Percentiles rank a stretch among this genome's conserved stretches.
These are phyloP conservation scores for Xylaria sp. DNA, from an alignment of 2,329 filamentous ascomycete genomes.

Conservation along the genomic window DNA sequence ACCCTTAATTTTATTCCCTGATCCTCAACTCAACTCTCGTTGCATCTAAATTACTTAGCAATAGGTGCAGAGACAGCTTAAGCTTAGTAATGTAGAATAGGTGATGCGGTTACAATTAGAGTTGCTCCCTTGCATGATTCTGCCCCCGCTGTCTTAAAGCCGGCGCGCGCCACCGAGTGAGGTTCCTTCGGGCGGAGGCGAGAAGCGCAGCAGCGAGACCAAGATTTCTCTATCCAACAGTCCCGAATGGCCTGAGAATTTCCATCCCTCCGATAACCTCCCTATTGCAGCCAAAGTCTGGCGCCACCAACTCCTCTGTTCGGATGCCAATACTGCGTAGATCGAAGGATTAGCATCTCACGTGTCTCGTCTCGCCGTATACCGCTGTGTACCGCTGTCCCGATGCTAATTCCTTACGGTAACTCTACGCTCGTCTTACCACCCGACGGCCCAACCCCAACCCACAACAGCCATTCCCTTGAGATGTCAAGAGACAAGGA, in stretches of 20 bases:
- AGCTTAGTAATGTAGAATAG: neutral
- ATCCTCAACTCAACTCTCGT: neutral
- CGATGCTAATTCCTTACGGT: too few relatives aligned
- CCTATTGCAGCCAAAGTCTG: neutral
- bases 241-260: neutral
- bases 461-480: neutral
- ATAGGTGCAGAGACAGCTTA: neutral
- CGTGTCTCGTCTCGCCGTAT: neutral
- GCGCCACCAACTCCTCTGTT: neutral
- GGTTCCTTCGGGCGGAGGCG: neutral
- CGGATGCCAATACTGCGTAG: too few relatives aligned
- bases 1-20: neutral
- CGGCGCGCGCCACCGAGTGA: neutral
- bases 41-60: neutral
- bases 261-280: neutral
- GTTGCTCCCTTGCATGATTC: neutral
- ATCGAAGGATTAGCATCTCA: neutral
- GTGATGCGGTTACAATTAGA: neutral
- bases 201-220: neutral
- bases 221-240: neutral
- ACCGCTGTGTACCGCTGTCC: too few relatives aligned
- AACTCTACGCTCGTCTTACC: too few relatives aligned
- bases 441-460: neutral
- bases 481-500: neutral
- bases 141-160: neutral